Percentiles rank a stretch among this genome's conserved stretches.
These are phyloP conservation scores for Trichoderma parareesei DNA, from an alignment of 495 filamentous ascomycete genomes.

Conservation along the genomic window DNA sequence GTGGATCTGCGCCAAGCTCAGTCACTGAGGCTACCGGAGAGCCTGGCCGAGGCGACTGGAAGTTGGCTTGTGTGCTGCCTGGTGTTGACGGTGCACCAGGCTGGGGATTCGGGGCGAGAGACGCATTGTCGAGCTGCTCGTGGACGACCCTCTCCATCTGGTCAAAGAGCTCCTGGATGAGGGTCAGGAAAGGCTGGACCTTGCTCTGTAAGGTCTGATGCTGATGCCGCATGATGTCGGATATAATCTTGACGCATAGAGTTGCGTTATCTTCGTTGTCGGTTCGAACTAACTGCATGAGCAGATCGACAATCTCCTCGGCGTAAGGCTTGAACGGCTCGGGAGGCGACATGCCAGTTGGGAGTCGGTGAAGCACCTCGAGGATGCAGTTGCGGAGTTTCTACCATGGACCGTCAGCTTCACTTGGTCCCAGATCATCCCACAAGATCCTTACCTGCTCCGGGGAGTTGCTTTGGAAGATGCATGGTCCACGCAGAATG, in stretches of 20 bases:
- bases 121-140: conserved; percentile 80
- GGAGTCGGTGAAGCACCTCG: conserved; percentile 88
- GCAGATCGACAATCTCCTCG: conserved; percentile 71
- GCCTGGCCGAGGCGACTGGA: conserved; percentile 75
- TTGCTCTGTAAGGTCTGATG: conserved; percentile 67
- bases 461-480: conserved; percentile 77
- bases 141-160: conserved; percentile 86
- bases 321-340: conserved; percentile 84
- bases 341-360: conserved; percentile 54
- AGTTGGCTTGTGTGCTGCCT: conserved; percentile 57
- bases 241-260: conserved; percentile 94
- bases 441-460: conserved; percentile 54
- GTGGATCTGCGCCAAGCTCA: conserved; percentile 64
- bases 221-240: conserved; percentile 91
- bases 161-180: conserved; percentile 94
- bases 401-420: conserved; percentile 35
- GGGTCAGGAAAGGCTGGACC: conserved; percentile 80
- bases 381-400: conserved; percentile 85
- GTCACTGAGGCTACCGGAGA: conserved; percentile 73
- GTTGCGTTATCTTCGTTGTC: conserved; percentile 99
- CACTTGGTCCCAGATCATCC: not conserved
- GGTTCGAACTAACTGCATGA: conserved; percentile 77
- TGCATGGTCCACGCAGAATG: conserved; percentile 77
- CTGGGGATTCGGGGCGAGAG: conserved; percentile 40
- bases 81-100: conserved; percentile 67